Conservation (phyloP, 2,329 filamentous ascomycete species). For the Arthroderma sp. region DNA sequence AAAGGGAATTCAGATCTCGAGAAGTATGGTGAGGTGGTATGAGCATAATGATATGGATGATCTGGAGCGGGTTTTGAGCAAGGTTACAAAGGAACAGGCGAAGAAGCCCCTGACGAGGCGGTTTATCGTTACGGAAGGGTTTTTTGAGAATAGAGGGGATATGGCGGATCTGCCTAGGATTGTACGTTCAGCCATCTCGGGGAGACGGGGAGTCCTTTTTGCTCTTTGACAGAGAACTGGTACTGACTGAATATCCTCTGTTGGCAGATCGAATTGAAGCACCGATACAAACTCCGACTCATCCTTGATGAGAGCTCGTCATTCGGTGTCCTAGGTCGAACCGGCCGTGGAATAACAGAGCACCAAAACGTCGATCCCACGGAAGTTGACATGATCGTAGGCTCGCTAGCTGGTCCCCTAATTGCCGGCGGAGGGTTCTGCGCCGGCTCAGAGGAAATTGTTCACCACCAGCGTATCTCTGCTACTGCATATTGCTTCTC, state of each 20-base stretch:
- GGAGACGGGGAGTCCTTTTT: no score
- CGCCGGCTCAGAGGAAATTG: constrained; percentile 77
- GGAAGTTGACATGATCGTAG: constrained; percentile 94
- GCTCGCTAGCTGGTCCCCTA: constrained; percentile 76
- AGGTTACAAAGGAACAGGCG: constrained; percentile 75
- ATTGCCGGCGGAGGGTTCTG: constrained; percentile 94
- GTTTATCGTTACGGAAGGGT: constrained; percentile 89
- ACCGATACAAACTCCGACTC: constrained; percentile 93
- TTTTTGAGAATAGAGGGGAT: constrained; percentile 87
- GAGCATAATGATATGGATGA: constrained; percentile 95
- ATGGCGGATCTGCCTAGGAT: constrained; percentile 73
- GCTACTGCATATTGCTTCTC: constrained; percentile 91
- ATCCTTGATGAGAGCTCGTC: constrained; percentile 97
- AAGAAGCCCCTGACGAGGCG: constrained; percentile 79
- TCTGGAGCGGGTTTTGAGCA: constrained; percentile 69
- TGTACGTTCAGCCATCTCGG: constrained; percentile 36
- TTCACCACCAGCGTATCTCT: constrained; percentile 90
- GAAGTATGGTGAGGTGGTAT: constrained; percentile 86
- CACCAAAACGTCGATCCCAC: constrained; percentile 90
- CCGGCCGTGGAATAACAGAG: constrained; percentile 84
- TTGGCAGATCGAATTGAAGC: constrained; percentile 69
- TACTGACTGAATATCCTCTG: constrained; percentile 3
- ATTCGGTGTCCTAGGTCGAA: constrained; percentile 84
- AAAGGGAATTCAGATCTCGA: constrained; percentile 83
- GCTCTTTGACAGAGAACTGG: constrained; percentile 2